These are phyloP conservation scores for Sideroxylon spinosum DNA, from an alignment of 179 eudicot genomes.

Conservation along the genomic window DNA sequence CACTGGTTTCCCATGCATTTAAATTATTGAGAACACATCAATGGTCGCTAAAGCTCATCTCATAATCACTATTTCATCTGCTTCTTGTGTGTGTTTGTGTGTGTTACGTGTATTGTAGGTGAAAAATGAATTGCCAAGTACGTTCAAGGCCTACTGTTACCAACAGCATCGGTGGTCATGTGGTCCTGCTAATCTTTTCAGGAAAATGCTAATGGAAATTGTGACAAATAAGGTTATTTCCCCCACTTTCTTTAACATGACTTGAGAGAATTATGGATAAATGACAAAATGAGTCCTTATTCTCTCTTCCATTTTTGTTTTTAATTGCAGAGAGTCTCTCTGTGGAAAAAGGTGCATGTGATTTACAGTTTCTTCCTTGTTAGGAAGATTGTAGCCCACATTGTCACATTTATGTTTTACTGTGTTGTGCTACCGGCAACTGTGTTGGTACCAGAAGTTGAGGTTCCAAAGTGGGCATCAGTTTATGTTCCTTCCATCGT, in stretches of 20 bases:
- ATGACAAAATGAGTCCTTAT: neutral
- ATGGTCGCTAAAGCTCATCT: too few relatives aligned
- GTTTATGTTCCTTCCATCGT: conserved; percentile 42
- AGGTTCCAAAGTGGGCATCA: conserved; percentile 43
- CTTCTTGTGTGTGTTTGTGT: too few relatives aligned
- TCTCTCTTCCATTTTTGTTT: neutral
- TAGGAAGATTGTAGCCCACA: conserved; percentile 46
- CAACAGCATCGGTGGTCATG: conserved; percentile 63
- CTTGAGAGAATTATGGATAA: neutral
- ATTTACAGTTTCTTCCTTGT: conserved; percentile 52
- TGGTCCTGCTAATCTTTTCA: conserved; percentile 56
- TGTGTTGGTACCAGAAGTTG: conserved; percentile 41
- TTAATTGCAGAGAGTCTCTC: conserved; percentile 39
- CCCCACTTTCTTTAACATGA: neutral
- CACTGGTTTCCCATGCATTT: neutral
- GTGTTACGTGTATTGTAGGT: conserved; percentile 23
- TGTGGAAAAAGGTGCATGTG: conserved; percentile 44
- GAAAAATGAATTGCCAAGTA: conserved; percentile 51
- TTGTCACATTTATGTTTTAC: conserved; percentile 40
- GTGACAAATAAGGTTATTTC: conserved; percentile 31
- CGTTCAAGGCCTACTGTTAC: conserved; percentile 42
- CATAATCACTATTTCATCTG: too few relatives aligned
- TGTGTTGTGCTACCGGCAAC: conserved; percentile 44
- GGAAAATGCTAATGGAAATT: conserved; percentile 49
- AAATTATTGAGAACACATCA: neutral